Conservation (phyloP, 2,329 filamentous ascomycete genomes). For the Ilyonectria mors-panacis region DNA sequence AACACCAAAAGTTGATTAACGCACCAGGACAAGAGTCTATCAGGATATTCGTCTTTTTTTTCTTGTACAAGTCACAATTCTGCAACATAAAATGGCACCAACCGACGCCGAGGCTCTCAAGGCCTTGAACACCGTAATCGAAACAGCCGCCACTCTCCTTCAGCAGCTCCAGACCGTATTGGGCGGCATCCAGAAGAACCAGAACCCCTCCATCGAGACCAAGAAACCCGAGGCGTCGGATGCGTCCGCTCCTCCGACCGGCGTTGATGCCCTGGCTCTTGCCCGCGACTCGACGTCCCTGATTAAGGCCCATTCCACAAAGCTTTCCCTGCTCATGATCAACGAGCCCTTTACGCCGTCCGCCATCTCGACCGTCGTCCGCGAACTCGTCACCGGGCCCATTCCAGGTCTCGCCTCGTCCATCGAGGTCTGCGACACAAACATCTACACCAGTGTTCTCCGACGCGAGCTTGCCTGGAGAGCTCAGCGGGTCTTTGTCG, state of each 20-base stretch:
- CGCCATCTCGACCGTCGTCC: constrained; percentile 79
- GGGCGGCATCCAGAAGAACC: constrained; percentile 54
- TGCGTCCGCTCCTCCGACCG: constrained; percentile 33
- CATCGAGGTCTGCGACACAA: constrained; percentile 74
- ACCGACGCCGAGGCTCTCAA: constrained; percentile 50
- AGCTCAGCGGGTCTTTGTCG: constrained; percentile 72
- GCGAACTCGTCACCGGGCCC: constrained; percentile 80
- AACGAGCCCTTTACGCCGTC: constrained; percentile 89
- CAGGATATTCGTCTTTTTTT: neutral
- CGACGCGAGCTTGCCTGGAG: constrained; percentile 74
- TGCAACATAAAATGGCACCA: constrained; percentile 43
- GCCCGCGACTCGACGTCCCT: constrained; percentile 80
- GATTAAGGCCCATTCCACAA: constrained; percentile 87
- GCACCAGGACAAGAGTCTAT: constrained; percentile 6
- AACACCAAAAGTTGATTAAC: constrained; percentile 31
- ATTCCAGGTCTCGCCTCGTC: constrained; percentile 82
- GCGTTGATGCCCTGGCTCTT: constrained; percentile 75
- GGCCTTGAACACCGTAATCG: constrained; percentile 56
- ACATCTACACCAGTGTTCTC: constrained; percentile 74
- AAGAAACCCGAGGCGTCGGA: constrained; percentile 6
- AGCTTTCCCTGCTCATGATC: constrained; percentile 87
- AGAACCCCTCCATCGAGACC: neutral
- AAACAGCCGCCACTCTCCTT: constrained; percentile 57
- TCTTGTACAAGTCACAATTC: neutral
- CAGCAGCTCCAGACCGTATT: constrained; percentile 61